A percentile compares a stretch with the other conserved stretches of the same genome.
Evolutionary conservation across 345 rosid genomes (phyloP).

Genomic region (Ricinus communis): DNA sequence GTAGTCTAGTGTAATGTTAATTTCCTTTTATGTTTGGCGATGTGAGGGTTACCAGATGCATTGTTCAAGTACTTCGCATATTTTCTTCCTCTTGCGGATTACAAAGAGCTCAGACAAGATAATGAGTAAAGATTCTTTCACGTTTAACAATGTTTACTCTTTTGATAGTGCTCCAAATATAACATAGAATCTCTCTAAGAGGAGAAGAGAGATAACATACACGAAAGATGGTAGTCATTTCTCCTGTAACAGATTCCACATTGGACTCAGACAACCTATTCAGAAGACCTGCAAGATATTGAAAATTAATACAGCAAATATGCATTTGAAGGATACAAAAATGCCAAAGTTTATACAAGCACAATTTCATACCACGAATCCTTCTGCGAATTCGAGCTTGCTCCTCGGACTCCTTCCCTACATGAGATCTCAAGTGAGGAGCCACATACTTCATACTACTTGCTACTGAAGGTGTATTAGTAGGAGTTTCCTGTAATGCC

Average conservation of each 20-base stretch:
- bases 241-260: constrained; percentile 79
- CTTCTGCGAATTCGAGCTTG: constrained; percentile 60
- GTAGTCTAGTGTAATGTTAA: too few species aligned
- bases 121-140: background rate
- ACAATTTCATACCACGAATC: constrained; percentile 58
- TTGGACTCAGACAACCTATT: constrained; percentile 84
- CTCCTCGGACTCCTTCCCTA: constrained; percentile 66
- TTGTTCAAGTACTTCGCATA: too few species aligned
- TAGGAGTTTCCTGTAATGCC: constrained; percentile 29
- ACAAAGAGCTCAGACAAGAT: background rate
- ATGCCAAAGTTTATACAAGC: constrained; percentile 13
- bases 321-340: constrained; percentile 13
- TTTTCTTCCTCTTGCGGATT: too few species aligned
- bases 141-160: background rate
- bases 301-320: constrained; percentile 13
- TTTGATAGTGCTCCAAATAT: too few species aligned
- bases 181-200: too few species aligned
- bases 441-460: constrained; percentile 58
- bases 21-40: too few species aligned
- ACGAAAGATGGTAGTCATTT: constrained; percentile 59
- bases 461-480: constrained; percentile 21
- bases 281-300: constrained; percentile 65
- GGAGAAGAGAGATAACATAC: constrained; percentile 42
- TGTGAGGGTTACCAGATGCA: too few species aligned
- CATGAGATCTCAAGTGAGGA: constrained; percentile 64